phyloP scores from a whole-genome alignment of 2,329 filamentous ascomycete species.

The Magnaporthiopsis rhizophila region DNA sequence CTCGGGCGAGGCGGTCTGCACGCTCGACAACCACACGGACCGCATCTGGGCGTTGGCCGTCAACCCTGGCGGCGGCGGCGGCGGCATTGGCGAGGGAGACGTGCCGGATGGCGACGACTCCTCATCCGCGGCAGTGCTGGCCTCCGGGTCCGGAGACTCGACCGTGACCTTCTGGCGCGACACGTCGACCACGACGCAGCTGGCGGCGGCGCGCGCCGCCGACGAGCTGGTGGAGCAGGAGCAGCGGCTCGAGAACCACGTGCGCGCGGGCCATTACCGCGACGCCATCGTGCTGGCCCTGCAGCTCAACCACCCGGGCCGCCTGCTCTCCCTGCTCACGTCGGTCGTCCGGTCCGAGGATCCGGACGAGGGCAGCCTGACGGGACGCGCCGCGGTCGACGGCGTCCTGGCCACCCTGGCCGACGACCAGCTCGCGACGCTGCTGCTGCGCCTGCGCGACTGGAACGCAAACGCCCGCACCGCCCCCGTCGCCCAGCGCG shows the following conservation, averaged over 20 bases:
- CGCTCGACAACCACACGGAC: conserved; percentile 94
- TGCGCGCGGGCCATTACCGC: conserved; percentile 78
- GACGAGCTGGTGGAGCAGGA: conserved; percentile 81
- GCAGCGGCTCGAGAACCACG: conserved; percentile 88
- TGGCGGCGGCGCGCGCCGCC: conserved; percentile 63
- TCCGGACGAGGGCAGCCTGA: conserved; percentile 55
- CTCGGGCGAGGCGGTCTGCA: conserved; percentile 76
- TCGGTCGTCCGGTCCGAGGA: conserved; percentile 59
- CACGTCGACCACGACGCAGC: conserved; percentile 73
- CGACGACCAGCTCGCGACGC: conserved; percentile 75
- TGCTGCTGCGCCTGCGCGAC: conserved; percentile 77
- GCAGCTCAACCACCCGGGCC: conserved; percentile 87
- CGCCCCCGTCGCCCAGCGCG: conserved; percentile 73
- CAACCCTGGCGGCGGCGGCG: conserved; percentile 40
- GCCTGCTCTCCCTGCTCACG: conserved; percentile 77
- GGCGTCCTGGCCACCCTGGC: conserved; percentile 71
- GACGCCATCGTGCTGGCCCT: conserved; percentile 89
- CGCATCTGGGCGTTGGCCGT: conserved; percentile 85
- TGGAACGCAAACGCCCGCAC: conserved; percentile 97
- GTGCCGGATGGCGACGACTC: background rate
- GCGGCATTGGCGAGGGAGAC: background rate
- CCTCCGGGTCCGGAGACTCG: conserved; percentile 87
- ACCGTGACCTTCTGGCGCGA: conserved; percentile 95
- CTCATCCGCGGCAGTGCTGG: conserved; percentile 37
- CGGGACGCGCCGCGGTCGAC: conserved; percentile 65